Base-by-base conservation (phyloP, 2,329 filamentous ascomycete genomes). In the Chaetomium strumarium region DNA sequence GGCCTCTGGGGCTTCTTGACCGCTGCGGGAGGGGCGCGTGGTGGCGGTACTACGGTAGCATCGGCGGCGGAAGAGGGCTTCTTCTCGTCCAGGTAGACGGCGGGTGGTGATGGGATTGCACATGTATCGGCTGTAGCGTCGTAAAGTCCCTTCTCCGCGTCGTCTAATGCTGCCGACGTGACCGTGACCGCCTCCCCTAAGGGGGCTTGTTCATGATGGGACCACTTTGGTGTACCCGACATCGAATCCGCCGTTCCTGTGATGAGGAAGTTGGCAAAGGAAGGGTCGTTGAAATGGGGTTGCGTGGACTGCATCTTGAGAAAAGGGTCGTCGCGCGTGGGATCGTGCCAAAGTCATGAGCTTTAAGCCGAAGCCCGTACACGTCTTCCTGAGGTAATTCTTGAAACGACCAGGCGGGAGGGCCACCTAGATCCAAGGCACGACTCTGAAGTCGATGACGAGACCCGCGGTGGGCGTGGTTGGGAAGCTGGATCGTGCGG, bases 81-180 rank as follows among this genome's bases (percentile, higher is more conserved):
- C 53, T 60, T 65, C 51, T 63, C 51, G 45, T 63, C 58, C 17
- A 58, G 29, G 33, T 58, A 51, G 16, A 46, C 57, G 16, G 55
- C 34, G n/a, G 63, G 52, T 24, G 57, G 53, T 17, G 63, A 49
- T 31, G 67, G 58, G 11, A 60, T 30, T n/a, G 61, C 51, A 6
- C 60, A 58, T 13, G 65, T 49, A 30, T 36, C 61, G 16, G 57
- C 42, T 6, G 58, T 63, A 56, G 50, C 63, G 51, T 65, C 64
- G 55, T 63, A 66, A 17, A 69, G 44, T 14, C 67, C 66, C 60
- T 70, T 70, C 53, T 71, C 68, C n/a, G 65, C 63, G 52, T 67
- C 66, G 41, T 66, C 63, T 59, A 55, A 49, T 62, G 50, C 52
- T 5, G 55, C 19, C 20, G 53, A 51, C 37, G 52, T 56, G 50